Evolutionary conservation across 768 basidiomycete genomes (phyloP).

Genomic region (Collybia nuda): DNA sequence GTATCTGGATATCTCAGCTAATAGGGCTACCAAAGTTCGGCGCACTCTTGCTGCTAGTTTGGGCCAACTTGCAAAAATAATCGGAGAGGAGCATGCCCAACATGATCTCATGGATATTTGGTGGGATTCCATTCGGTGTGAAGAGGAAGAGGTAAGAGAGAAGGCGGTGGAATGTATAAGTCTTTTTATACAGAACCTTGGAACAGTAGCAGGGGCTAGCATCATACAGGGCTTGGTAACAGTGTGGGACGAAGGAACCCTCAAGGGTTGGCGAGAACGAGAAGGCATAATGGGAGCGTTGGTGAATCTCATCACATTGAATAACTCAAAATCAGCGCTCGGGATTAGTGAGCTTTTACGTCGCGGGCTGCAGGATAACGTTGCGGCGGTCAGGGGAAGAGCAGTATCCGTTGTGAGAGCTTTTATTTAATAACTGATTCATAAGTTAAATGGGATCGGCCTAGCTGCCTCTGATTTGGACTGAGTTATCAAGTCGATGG

Average conservation of each 20-base stretch:
- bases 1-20: constrained; percentile 66
- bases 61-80: constrained; percentile 85
- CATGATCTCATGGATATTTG: constrained; percentile 73
- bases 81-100: constrained; percentile 68
- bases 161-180: constrained; percentile 70
- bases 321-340: constrained; percentile 41
- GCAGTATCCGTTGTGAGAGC: constrained; percentile 62
- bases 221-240: constrained; percentile 47
- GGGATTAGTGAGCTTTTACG: constrained; percentile 53
- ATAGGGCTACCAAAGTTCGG: constrained; percentile 61
- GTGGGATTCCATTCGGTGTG: constrained; percentile 53
- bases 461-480: constrained; percentile 52
- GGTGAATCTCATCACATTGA: constrained; percentile 41
- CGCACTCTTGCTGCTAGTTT: constrained; percentile 84
- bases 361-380: constrained; percentile 69
- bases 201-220: constrained; percentile 40
- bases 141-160: constrained; percentile 70
- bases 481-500: constrained; percentile 32
- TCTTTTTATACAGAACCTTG: constrained; percentile 55
- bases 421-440: not conserved
- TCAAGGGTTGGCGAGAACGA: constrained; percentile 79
- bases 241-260: constrained; percentile 56
- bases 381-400: constrained; percentile 83
- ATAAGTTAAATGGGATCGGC: constrained; percentile 6
- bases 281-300: constrained; percentile 65